Evolutionary conservation across 768 basidiomycete species (phyloP), one percentile per base, ranked within the genome.

Genomic region (Lyophyllum atratum): DNA sequence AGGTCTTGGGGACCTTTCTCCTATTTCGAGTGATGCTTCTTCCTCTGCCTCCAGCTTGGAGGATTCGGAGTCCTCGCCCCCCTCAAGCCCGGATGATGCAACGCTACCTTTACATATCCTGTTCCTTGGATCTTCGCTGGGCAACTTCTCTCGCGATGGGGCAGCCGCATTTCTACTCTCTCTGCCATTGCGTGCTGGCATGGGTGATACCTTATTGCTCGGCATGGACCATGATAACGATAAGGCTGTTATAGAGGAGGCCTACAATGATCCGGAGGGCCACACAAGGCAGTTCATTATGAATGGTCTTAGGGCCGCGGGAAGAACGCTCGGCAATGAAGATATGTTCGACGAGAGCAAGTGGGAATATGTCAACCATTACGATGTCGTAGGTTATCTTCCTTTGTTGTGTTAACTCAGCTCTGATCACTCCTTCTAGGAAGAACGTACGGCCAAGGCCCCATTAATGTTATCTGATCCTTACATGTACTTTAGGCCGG

Each of bases 61-160:
- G 3, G 68, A 63, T n/a, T 54, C 65, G 14, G 63, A 65, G 8
- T 51, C 61, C 10, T 66, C 80, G 11, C 61, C 72, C 3, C 77
- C 78, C 10, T 81, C 84, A 21, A 83, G 81, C 0, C 82, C 80
- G 40, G 83, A 79, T 21, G 71, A 71, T 24, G 63, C 66, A 21
- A 69, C 75, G 44, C 70, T 74, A 2, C 87, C 90, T 14, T 70
- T 93, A 29, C 95, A 97, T 66, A 76, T 98, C 52, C 76, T 98
- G 59, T 98, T 97, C 76, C 77, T 98, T 17, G 97, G 96, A 0
- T 95, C 92, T 0, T 92, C 93, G 0, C 69, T 98, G 7, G 97
- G 95, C 7, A 98, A 98, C 76, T 98, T 98, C 70, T 65, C 78
- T 5, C 82, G 93, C 12, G 75, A 77, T 4, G 88, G 82, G 22